Evolutionary conservation across 1,284 basidiomycete species (phyloP).

Genomic region (Somion occarium): DNA sequence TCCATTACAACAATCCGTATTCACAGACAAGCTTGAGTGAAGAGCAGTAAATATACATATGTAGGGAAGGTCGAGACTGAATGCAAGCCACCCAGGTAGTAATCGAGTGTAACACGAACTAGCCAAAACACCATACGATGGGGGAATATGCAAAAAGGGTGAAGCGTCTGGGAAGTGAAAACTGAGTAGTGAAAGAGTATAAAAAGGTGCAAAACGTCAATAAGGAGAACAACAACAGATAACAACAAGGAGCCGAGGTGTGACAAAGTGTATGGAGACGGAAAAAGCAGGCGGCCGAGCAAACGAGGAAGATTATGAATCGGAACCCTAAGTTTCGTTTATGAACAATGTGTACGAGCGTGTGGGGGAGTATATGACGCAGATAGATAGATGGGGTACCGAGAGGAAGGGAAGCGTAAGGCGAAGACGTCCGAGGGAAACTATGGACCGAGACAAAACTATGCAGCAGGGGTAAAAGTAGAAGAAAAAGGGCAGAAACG

Average conservation of each 20-base stretch:
- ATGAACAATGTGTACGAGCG: slow-evolving; percentile 4
- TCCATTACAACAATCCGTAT: background rate
- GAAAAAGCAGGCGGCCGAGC: background rate
- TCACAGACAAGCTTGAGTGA: background rate
- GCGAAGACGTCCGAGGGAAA: slow-evolving; percentile 8
- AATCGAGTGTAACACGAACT: slow-evolving; percentile 3
- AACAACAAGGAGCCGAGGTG: background rate
- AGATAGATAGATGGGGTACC: slow-evolving; percentile 11
- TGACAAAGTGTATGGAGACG: background rate
- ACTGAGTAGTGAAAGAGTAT: background rate
- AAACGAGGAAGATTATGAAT: background rate
- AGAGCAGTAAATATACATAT: background rate
- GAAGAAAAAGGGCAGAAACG: background rate
- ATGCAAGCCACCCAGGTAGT: background rate
- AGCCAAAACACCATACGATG: slow-evolving; percentile 17
- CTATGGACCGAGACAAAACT: background rate
- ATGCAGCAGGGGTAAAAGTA: background rate
- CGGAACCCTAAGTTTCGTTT: slow-evolving; percentile 5
- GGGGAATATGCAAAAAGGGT: slow-evolving; percentile 12
- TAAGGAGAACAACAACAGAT: background rate
- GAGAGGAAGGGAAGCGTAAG: slow-evolving; percentile 10
- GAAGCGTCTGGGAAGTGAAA: slow-evolving; percentile 7
- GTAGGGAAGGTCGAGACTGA: background rate
- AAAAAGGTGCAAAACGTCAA: background rate
- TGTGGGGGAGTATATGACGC: slow-evolving; percentile 12